Percentiles rank a stretch among this genome's conserved stretches.
phyloP scores from a whole-genome alignment of 306 rosid species.

The Chamaecrista fasciculata region DNA sequence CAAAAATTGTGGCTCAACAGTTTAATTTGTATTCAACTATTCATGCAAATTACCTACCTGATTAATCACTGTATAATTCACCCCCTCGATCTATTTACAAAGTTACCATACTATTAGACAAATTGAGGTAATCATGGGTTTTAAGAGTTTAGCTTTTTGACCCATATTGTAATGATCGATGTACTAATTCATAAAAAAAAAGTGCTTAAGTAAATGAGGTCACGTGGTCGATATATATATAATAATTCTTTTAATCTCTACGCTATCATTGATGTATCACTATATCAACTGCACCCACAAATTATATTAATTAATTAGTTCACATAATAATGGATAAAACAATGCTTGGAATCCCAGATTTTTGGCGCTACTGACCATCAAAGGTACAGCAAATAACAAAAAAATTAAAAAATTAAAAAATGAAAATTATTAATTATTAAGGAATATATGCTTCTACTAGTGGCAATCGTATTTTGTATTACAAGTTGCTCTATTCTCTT shows the following conservation, averaged over 20 bases:
- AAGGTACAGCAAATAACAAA: not conserved
- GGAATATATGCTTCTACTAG: not conserved
- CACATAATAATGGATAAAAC: not conserved
- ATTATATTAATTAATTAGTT: not conserved
- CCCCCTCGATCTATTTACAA: not conserved
- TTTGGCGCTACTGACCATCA: not conserved
- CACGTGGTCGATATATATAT: conserved; percentile 7
- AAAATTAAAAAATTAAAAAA: too few relatives aligned
- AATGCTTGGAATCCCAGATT: conserved; percentile 4
- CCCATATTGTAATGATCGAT: not conserved
- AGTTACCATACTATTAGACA: not conserved
- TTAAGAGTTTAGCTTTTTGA: not conserved
- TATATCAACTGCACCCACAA: not conserved
- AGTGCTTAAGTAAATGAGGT: not conserved
- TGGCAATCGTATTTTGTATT: not conserved
- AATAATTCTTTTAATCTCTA: not conserved
- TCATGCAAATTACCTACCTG: not conserved
- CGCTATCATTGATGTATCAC: not conserved
- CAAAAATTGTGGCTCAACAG: conserved; percentile 25
- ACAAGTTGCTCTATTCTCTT: not conserved
- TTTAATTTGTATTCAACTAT: not conserved
- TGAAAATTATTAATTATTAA: not conserved
- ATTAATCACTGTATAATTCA: not conserved
- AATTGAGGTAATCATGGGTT: not conserved
- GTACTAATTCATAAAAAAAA: not conserved